Evolutionary conservation across 371 early-diverging fungal species (phyloP).

Genomic region (Umbelopsis sp.): DNA sequence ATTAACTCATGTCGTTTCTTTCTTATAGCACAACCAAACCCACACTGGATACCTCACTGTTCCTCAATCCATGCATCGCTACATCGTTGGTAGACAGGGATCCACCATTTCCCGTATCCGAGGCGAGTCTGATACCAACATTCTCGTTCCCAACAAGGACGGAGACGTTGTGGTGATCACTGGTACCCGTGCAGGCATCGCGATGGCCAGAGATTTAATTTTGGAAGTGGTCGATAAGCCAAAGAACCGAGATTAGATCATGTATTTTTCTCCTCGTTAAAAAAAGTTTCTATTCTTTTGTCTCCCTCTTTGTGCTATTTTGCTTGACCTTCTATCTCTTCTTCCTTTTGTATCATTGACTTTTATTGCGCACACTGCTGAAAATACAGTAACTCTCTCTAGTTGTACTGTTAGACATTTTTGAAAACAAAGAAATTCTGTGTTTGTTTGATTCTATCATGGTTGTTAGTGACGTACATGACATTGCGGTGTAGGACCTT

Average conservation of each 20-base stretch:
- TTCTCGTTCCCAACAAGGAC: conserved; percentile 16
- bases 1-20: neutral
- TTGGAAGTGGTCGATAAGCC: conserved; percentile 9
- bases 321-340: too few species aligned
- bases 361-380: neutral
- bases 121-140: conserved; percentile 17
- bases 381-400: neutral
- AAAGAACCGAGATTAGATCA: conserved; percentile 11
- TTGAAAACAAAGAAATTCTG: too few species aligned
- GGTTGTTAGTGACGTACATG: too few species aligned
- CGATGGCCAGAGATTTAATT: conserved; percentile 15
- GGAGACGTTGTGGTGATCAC: conserved; percentile 14
- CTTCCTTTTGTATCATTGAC: conserved; percentile 14
- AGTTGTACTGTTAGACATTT: too few species aligned
- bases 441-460: too few species aligned
- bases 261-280: conserved; percentile 2
- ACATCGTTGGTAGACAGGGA: conserved; percentile 58
- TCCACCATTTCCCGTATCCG: conserved; percentile 18
- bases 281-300: neutral
- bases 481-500: too few species aligned
- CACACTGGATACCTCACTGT: conserved; percentile 45
- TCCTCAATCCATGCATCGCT: conserved; percentile 58
- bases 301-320: neutral
- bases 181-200: conserved; percentile 16
- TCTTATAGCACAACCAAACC: conserved; percentile 27